Evolutionary conservation across 208 protist genomes (phyloP).

Genomic region (Wallacemonas sp.): DNA sequence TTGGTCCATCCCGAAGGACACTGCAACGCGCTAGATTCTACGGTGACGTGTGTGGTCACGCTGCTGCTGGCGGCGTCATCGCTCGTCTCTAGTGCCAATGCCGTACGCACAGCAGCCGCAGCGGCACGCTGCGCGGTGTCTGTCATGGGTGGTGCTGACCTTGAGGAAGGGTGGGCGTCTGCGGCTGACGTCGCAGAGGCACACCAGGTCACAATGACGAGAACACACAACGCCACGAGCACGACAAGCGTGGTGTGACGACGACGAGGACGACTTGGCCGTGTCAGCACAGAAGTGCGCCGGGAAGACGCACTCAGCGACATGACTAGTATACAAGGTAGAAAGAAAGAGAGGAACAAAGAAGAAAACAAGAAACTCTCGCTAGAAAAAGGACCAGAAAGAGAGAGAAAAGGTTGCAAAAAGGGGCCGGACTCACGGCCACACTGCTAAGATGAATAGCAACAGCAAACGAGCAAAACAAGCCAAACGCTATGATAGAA

Average conservation of each 20-base stretch:
- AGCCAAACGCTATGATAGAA: too few relatives aligned
- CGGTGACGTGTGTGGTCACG: too few relatives aligned
- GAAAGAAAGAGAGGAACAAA: conserved; percentile 6
- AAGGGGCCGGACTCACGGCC: too few relatives aligned
- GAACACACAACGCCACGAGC: not conserved
- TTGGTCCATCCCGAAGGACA: conserved; percentile 21
- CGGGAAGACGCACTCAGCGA: not conserved
- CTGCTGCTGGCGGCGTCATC: too few relatives aligned
- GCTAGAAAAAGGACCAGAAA: not conserved
- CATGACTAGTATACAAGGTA: conserved; percentile 1
- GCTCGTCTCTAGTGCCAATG: too few relatives aligned
- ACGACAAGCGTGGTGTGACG: not conserved
- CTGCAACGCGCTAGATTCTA: not conserved
- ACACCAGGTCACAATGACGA: not conserved
- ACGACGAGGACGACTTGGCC: not conserved
- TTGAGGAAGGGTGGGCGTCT: not conserved
- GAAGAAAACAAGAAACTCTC: conserved; percentile 4
- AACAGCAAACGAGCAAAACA: too few relatives aligned
- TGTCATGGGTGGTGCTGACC: conserved; percentile 13
- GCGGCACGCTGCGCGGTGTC: conserved; percentile 7
- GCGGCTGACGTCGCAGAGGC: not conserved
- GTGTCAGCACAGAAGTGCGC: not conserved
- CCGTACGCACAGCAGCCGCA: too few relatives aligned
- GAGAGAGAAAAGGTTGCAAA: not conserved
- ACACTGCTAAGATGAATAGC: too few relatives aligned